Conservation (phyloP, 225 moss, liverwort and hornwort genomes). For the Sphagnum contortum region DNA sequence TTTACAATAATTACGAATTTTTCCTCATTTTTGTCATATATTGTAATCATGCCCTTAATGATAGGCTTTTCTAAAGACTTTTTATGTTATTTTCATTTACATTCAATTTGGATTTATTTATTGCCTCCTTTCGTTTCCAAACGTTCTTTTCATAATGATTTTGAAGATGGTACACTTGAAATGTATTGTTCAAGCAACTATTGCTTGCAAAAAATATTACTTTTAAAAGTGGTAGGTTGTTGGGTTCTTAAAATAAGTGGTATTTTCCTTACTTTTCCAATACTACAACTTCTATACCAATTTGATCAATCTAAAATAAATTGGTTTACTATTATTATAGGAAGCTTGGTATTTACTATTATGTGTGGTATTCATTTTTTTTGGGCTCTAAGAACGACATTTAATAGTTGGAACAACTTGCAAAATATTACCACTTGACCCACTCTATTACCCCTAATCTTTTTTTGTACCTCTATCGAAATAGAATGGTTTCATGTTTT, state of each 20-base stretch:
- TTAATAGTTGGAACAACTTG: no score
- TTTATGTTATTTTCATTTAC: constrained; percentile 11
- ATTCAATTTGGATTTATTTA: constrained; percentile 8
- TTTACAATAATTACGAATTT: constrained; percentile 3
- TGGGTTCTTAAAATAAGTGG: no score
- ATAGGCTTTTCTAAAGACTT: constrained; percentile 16
- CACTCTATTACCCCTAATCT: constrained; percentile 4
- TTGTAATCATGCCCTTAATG: constrained; percentile 14
- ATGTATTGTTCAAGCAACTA: constrained; percentile 4
- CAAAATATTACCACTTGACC: background rate
- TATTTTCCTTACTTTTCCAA: no score
- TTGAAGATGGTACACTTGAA: constrained; percentile 4
- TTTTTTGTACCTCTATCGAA: constrained; percentile 6
- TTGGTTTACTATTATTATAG: no score
- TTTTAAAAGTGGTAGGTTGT: no score
- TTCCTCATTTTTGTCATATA: constrained; percentile 11
- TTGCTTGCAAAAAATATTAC: no score
- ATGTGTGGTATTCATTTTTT: no score
- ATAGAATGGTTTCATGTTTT: constrained; percentile 4
- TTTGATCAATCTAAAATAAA: no score
- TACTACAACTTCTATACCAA: no score
- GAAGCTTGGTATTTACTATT: no score
- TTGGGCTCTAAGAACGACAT: no score
- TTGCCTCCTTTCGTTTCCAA: background rate
- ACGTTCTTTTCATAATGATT: constrained; percentile 1